These are phyloP conservation scores for Huntiella savannae DNA, from an alignment of 2,329 filamentous ascomycete genomes.

Conservation along the genomic window DNA sequence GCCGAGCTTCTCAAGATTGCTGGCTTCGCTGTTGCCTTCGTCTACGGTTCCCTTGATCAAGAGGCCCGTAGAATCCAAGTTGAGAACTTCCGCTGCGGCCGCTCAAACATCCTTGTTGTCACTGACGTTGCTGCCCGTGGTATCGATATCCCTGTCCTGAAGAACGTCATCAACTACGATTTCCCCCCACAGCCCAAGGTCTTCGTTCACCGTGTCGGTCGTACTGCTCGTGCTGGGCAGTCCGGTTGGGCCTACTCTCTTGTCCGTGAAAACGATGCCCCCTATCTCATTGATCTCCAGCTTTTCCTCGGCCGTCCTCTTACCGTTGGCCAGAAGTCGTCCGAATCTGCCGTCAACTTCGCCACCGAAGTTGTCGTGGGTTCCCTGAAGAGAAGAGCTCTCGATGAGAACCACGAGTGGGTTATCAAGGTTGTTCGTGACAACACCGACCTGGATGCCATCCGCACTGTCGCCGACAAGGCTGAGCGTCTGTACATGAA, in stretches of 20 bases:
- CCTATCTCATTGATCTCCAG: constrained; percentile 85
- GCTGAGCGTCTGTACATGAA: constrained; percentile 85
- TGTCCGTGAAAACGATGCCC: constrained; percentile 68
- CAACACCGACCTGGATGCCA: constrained; percentile 49
- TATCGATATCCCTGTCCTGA: constrained; percentile 91
- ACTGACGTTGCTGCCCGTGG: constrained; percentile 92
- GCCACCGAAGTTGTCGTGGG: constrained; percentile 73
- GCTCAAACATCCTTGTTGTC: constrained; percentile 79
- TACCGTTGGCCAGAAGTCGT: constrained; percentile 43
- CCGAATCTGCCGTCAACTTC: constrained; percentile 45
- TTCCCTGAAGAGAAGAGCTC: constrained; percentile 47
- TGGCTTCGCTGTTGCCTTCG: constrained; percentile 81
- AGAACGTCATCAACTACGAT: constrained; percentile 97
- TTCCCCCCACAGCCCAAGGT: constrained; percentile 94
- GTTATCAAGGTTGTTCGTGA: constrained; percentile 61
- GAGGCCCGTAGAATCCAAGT: constrained; percentile 84
- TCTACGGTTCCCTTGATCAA: constrained; percentile 88
- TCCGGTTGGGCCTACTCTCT: constrained; percentile 92
- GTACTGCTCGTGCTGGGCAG: constrained; percentile 84
- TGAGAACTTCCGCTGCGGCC: constrained; percentile 67
- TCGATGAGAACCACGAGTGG: constrained; percentile 67
- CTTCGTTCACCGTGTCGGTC: constrained; percentile 87
- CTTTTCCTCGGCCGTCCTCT: constrained; percentile 79
- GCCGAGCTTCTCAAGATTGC: constrained; percentile 58
- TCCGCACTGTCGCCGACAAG: constrained; percentile 60